Evolutionary conservation across 208 protist species (phyloP), one percentile per base, ranked within the genome.

Genomic region (Leishmania amazonensis): DNA sequence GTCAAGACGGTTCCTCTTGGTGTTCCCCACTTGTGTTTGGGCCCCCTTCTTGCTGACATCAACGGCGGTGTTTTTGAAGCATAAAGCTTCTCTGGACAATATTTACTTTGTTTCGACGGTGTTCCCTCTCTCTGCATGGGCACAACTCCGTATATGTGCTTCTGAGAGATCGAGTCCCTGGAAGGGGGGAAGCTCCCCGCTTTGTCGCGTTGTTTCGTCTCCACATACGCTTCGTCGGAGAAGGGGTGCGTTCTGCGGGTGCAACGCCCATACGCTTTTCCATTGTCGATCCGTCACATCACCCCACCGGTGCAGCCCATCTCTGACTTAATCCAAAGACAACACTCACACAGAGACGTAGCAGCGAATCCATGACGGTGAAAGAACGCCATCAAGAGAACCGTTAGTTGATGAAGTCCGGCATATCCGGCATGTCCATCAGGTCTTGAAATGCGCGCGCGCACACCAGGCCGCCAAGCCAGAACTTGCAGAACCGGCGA

Each of bases 371-470:
- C 28, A 62, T n/a, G 31, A 53, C 49, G 31, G 40, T 15, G 45
- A 51, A 35, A 31, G 49, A 74, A 28, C 8, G 2, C 21, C 38
- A 31, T 74, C 40, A 35, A 35, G 40, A 54, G 28, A 2, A 53
- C 0, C 11, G 28, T 74, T 86, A 94, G 58, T 92, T 89, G 35
- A 93, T 78, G 75, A 96, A 78, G 64, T 96, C 87, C 13, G 92
- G 93, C 93, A 96, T 96, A 17, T 96, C 93, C 3, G 93, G 93
- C 93, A 96, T 96, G 42, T 96, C 90, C 68, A 94, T 83, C 42
- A 94, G 75, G 76, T 96, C 93, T 77, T 96, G 87, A 38, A 96
- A 83, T 11, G 87, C 79, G 35, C 93, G 89, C 4, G 81, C 85
- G 21, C 83, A 81, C 31, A 87, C 42, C 15, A 96, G 87, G 0